These are phyloP conservation scores for Beauveria sp. DNA, from an alignment of 2,329 filamentous ascomycete species.

Conservation along the genomic window DNA sequence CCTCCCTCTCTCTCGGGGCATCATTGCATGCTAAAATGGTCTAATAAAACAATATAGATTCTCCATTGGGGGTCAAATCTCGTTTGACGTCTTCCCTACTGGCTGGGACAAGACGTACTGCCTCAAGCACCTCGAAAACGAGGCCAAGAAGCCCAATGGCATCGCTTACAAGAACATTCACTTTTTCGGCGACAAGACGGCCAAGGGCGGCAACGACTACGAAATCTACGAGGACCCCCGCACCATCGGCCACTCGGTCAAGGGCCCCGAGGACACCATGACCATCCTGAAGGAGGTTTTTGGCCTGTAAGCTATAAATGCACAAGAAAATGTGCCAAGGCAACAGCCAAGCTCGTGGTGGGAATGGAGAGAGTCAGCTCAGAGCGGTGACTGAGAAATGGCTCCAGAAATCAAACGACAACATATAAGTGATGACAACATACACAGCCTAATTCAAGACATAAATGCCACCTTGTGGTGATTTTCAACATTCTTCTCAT, in stretches of 20 bases:
- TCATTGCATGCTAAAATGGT: not conserved
- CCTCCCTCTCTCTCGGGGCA: no score
- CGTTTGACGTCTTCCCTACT: constrained; percentile 92
- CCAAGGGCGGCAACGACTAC: constrained; percentile 85
- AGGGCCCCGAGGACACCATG: constrained; percentile 74
- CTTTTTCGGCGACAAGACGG: constrained; percentile 97
- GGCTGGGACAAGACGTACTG: constrained; percentile 99
- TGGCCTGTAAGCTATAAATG: constrained; percentile 38
- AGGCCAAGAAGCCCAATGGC: constrained; percentile 61
- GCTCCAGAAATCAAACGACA: not conserved
- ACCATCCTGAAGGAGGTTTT: constrained; percentile 76
- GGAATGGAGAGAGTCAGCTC: not conserved
- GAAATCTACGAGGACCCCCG: constrained; percentile 82
- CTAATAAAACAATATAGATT: constrained; percentile 33
- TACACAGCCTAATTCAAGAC: not conserved
- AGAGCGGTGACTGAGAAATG: not conserved
- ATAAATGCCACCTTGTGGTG: not conserved
- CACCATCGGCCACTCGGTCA: constrained; percentile 79
- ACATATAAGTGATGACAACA: not conserved
- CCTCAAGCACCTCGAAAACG: constrained; percentile 75
- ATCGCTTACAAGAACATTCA: constrained; percentile 81
- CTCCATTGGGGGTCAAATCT: constrained; percentile 95
- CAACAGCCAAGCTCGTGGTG: not conserved
- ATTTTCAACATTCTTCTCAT: not conserved
- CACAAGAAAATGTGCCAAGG: not conserved